A percentile compares a stretch with the other conserved stretches of the same genome.
Conservation (phyloP, 805 yeast genomes). For the Candida taoyuanica region DNA sequence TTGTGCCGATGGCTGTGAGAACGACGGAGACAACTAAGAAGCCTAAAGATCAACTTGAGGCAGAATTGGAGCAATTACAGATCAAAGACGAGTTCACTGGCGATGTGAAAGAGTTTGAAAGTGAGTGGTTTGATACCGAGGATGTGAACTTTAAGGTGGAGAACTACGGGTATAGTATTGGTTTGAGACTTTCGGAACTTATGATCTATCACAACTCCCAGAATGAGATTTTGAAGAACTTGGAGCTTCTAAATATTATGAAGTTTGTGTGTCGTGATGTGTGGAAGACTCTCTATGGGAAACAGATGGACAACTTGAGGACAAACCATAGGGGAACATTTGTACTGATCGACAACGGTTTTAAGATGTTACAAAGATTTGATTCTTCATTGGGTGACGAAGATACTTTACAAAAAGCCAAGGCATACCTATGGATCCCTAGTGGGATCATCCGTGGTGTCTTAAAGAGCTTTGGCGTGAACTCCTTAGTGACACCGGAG, state of each 20-base stretch:
- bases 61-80: background rate
- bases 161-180: slow-evolving; percentile 65
- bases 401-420: slow-evolving; percentile 42
- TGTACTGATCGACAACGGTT: slow-evolving; percentile 67
- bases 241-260: slow-evolving; percentile 76
- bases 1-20: slow-evolving; percentile 66
- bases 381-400: slow-evolving; percentile 38
- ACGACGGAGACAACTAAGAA: slow-evolving; percentile 46
- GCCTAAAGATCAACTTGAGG: slow-evolving; percentile 11
- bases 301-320: slow-evolving; percentile 86
- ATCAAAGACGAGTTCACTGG: slow-evolving; percentile 33
- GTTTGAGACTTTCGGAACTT: slow-evolving; percentile 51
- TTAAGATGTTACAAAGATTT: slow-evolving; percentile 50
- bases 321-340: slow-evolving; percentile 89
- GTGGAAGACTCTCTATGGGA: slow-evolving; percentile 75
- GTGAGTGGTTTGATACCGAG: slow-evolving; percentile 35
- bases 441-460: slow-evolving; percentile 75
- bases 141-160: slow-evolving; percentile 60
- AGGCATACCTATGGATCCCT: slow-evolving; percentile 61
- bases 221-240: slow-evolving; percentile 41
- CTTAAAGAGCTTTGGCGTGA: slow-evolving; percentile 62
- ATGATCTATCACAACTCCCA: slow-evolving; percentile 43
- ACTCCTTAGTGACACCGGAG: slow-evolving; percentile 62
- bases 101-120: slow-evolving; percentile 36
- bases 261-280: slow-evolving; percentile 90